A percentile compares a stretch with the other conserved stretches of the same genome.
These are phyloP conservation scores for Lentinula guzmanii DNA, from an alignment of 768 basidiomycete species.

Conservation along the genomic window DNA sequence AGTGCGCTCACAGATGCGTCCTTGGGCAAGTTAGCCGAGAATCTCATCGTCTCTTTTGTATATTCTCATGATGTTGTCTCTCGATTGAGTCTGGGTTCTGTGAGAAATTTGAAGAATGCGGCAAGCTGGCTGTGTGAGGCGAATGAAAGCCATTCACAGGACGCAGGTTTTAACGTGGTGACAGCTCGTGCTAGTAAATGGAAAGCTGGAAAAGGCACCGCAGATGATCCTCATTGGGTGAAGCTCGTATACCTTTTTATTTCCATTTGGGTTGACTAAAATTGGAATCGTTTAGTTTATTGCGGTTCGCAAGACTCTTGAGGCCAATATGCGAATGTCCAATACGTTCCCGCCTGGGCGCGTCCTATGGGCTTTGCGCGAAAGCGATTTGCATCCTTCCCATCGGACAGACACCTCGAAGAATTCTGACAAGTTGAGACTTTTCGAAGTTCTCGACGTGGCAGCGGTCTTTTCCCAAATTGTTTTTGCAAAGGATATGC, in stretches of 20 bases:
- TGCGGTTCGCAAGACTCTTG: slow-evolving; percentile 74
- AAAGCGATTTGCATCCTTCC: slow-evolving; percentile 60
- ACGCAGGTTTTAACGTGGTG: slow-evolving; percentile 46
- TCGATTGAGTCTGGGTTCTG: slow-evolving; percentile 69
- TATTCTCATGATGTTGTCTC: slow-evolving; percentile 82
- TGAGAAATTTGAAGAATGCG: slow-evolving; percentile 70
- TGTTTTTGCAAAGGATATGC: slow-evolving; percentile 78
- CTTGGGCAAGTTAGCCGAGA: slow-evolving; percentile 52
- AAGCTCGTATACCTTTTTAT: slow-evolving; percentile 9
- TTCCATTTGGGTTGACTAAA: background rate
- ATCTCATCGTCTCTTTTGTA: slow-evolving; percentile 70
- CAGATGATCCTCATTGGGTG: slow-evolving; percentile 56
- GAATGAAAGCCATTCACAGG: slow-evolving; percentile 39
- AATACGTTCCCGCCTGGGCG: slow-evolving; percentile 74
- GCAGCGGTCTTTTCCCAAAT: slow-evolving; percentile 77
- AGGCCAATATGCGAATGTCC: slow-evolving; percentile 75
- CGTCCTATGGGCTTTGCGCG: slow-evolving; percentile 74
- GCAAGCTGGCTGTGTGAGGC: slow-evolving; percentile 74
- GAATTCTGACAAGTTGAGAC: slow-evolving; percentile 47
- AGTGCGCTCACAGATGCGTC: slow-evolving; percentile 60
- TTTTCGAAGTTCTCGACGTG: slow-evolving; percentile 75
- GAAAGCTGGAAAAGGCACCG: slow-evolving; percentile 49
- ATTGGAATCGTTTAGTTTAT: slow-evolving; percentile 47
- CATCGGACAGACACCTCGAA: slow-evolving; percentile 30
- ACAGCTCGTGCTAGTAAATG: slow-evolving; percentile 46